These are phyloP conservation scores for Fonsecaea pugnacius DNA, from an alignment of 2,329 filamentous ascomycete genomes.

Conservation along the genomic window DNA sequence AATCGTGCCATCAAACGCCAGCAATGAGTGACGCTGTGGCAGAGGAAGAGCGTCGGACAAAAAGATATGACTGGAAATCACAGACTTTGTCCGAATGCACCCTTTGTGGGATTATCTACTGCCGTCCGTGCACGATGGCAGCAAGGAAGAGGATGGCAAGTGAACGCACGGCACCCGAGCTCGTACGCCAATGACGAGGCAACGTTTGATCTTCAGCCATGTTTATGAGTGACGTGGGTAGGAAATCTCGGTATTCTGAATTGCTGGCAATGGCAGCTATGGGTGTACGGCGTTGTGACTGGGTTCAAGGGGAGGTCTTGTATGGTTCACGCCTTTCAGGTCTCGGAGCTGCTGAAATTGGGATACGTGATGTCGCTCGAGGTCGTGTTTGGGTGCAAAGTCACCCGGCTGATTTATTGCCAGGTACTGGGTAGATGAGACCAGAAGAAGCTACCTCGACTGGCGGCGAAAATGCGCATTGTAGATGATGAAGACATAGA, in stretches of 20 bases:
- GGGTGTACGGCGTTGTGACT: neutral
- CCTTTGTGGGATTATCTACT: conserved; percentile 26
- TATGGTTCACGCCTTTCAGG: neutral
- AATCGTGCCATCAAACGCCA: neutral
- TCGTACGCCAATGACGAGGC: neutral
- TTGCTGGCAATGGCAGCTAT: neutral
- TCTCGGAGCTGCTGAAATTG: neutral
- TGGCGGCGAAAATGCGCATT: neutral
- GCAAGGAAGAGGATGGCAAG: conserved; percentile 4
- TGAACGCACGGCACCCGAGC: neutral
- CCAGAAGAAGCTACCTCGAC: neutral
- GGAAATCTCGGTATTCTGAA: neutral
- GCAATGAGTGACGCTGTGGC: neutral
- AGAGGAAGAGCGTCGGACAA: neutral
- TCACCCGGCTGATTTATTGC: neutral
- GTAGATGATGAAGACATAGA: neutral
- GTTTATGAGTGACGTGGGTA: neutral
- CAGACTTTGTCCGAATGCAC: conserved; percentile 17
- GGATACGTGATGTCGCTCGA: neutral
- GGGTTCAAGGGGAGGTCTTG: neutral
- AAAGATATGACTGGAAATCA: neutral
- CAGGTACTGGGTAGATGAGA: neutral
- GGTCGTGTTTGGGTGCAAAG: neutral
- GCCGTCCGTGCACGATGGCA: conserved; percentile 21
- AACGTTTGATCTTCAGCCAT: neutral